Evolutionary conservation across 371 early-diverging fungal genomes (phyloP).

Genomic region (Phascolomyces articulosus): DNA sequence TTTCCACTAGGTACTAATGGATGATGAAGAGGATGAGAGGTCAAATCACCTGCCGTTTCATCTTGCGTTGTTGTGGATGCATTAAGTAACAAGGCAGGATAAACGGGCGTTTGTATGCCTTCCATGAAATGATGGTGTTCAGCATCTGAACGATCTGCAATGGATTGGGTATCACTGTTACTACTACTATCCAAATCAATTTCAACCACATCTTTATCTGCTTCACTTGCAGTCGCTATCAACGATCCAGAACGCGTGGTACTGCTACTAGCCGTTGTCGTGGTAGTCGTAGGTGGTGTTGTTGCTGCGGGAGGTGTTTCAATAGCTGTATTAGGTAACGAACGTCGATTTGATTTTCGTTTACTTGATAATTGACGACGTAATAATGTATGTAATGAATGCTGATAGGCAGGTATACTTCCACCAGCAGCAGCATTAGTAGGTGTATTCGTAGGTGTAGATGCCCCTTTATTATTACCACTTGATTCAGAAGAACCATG

Average conservation of each 20-base stretch:
- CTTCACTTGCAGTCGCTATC: conserved; percentile 8
- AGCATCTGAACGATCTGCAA: not conserved
- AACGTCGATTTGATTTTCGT: conserved; percentile 14
- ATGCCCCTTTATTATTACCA: no score
- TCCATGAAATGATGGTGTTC: conserved; percentile 4
- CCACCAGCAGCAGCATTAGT: not conserved
- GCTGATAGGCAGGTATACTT: conserved; percentile 23
- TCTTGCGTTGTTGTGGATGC: conserved; percentile 5
- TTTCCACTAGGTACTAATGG: conserved; percentile 9
- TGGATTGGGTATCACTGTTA: conserved; percentile 1
- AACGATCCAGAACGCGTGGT: not conserved
- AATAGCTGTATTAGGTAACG: not conserved
- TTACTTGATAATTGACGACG: conserved; percentile 25
- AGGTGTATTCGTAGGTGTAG: no score
- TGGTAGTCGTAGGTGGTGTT: not conserved
- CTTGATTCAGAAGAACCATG: no score
- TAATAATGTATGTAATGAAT: conserved; percentile 23
- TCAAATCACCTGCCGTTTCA: not conserved
- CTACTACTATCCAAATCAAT: conserved; percentile 24
- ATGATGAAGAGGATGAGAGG: not conserved
- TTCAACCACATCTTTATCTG: conserved; percentile 32
- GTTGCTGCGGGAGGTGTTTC: conserved; percentile 8
- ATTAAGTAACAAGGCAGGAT: conserved; percentile 23
- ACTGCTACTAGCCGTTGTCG: not conserved
- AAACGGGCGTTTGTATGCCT: conserved; percentile 17